Evolutionary conservation across 208 protist genomes (phyloP).

Genomic region (Acanthamoeba lenticulata): DNA sequence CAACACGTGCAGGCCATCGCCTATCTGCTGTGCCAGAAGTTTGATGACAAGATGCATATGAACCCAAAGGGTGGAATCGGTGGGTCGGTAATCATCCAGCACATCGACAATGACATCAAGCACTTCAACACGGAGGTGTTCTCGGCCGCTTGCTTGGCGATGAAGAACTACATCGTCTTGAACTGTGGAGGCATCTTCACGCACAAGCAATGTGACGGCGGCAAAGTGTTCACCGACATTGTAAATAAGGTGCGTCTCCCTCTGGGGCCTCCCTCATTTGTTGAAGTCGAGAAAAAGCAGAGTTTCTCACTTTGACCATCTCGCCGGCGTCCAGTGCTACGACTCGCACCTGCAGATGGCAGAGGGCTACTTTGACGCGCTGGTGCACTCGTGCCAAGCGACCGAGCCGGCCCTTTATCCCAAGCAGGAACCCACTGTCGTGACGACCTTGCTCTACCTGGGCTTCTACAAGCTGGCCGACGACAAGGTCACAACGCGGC

Average conservation of each 20-base stretch:
- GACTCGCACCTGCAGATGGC: constrained; percentile 48
- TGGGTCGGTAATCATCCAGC: constrained; percentile 31
- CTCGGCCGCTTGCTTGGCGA: not conserved
- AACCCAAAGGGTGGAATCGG: constrained; percentile 36
- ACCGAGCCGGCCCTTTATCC: not conserved
- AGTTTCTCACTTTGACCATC: too few relatives aligned
- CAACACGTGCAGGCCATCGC: not conserved
- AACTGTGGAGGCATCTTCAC: constrained; percentile 63
- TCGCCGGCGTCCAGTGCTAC: not conserved
- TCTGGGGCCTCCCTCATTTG: not conserved
- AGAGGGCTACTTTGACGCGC: constrained; percentile 31
- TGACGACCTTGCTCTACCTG: constrained; percentile 12
- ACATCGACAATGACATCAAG: constrained; percentile 43
- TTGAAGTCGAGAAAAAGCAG: not conserved
- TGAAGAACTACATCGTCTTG: constrained; percentile 62
- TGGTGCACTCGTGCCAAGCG: constrained; percentile 10
- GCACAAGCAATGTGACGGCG: not conserved
- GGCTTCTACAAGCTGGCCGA: constrained; percentile 62
- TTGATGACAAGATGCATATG: constrained; percentile 62
- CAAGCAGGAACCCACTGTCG: not conserved
- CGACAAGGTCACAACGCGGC: not conserved
- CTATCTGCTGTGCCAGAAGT: constrained; percentile 42
- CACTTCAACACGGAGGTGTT: constrained; percentile 23
- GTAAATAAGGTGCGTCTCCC: constrained; percentile 42
- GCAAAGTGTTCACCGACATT: constrained; percentile 48